Base-by-base conservation (phyloP, 139 green algal species). In the Diplosphaera chodatii region DNA sequence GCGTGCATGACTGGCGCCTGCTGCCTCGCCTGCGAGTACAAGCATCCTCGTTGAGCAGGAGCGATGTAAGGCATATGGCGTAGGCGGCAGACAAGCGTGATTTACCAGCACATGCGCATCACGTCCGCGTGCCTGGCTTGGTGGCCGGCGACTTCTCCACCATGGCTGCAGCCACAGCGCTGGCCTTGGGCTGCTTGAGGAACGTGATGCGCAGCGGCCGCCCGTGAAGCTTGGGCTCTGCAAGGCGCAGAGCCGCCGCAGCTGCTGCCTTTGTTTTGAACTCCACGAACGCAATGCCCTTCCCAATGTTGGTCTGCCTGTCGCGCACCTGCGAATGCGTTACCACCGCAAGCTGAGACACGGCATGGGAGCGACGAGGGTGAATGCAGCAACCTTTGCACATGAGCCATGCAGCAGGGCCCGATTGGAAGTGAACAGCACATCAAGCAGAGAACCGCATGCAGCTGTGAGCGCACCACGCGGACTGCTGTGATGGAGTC, bases 291-390 rank as follows among this genome's bases (percentile, higher is more conserved):
- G 83, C 90, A 59, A 95, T 85, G 64, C 90, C 90, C 75, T 94
- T 95, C 72, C 89, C 87, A 0, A 88, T 66, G 69, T 79, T 80
- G 31, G 76, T 94, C 5, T 75, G 68, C 23, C 64, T 30, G 78
- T 97, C 92, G 0, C 92, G 86, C 63, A 97, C 89, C 28, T 95
- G 48, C 48, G 25, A 4, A 13, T 21, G 37, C 37, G 37, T 48
- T 0, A 91, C 79, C 70, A 97, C 92, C n/a, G n/a, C n/a, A n/a
- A 18, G 87, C 92, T 74, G 95, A 89, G 16, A 97, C 40, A 89
- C 55, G 18, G 6, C 8, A 48, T 48, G n/a, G n/a, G n/a, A n/a
- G n/a, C n/a, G n/a, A n/a, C n/a, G n/a, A n/a, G n/a, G n/a, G n/a
- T n/a, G n/a, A n/a, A n/a, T n/a, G n/a, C n/a, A n/a, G n/a, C n/a